phyloP scores from a whole-genome alignment of 2,329 filamentous ascomycete genomes.

The Neofusicoccum cordaticola region DNA sequence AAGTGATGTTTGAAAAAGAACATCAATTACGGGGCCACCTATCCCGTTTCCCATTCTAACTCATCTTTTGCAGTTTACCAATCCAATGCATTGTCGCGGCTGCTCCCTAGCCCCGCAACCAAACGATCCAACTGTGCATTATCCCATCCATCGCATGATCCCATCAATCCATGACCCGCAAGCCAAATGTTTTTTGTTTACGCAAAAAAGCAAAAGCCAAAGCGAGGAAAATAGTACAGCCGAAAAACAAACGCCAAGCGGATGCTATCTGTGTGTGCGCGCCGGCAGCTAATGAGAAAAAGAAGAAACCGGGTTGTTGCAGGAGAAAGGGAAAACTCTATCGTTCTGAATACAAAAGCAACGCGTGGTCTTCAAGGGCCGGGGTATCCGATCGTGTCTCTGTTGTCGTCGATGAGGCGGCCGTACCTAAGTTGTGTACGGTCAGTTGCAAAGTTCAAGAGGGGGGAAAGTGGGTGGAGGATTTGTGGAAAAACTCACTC shows the following conservation, averaged over 20 bases:
- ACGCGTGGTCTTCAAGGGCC: conserved; percentile 19
- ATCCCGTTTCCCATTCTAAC: no score
- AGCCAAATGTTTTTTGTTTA: no score
- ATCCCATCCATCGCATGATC: no score
- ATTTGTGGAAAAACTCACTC: conserved; percentile 45
- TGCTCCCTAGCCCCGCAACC: no score
- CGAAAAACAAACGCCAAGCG: not conserved
- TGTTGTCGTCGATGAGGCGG: conserved; percentile 44
- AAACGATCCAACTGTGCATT: no score
- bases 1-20: no score
- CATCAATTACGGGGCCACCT: no score
- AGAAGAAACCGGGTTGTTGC: not conserved
- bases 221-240: not conserved
- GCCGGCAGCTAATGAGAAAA: not conserved
- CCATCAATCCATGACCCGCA: not conserved
- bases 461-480: not conserved
- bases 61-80: no score
- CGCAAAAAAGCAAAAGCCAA: not conserved
- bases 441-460: conserved; percentile 7
- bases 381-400: conserved; percentile 44
- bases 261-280: not conserved
- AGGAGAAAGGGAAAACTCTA: not conserved
- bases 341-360: not conserved
- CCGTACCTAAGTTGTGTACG: conserved; percentile 36
- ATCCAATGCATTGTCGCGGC: no score